A percentile compares a stretch with the other conserved stretches of the same genome.
Evolutionary conservation across 1,139 yeast species (phyloP).

Genomic region (Debaryomyces fabryi): DNA sequence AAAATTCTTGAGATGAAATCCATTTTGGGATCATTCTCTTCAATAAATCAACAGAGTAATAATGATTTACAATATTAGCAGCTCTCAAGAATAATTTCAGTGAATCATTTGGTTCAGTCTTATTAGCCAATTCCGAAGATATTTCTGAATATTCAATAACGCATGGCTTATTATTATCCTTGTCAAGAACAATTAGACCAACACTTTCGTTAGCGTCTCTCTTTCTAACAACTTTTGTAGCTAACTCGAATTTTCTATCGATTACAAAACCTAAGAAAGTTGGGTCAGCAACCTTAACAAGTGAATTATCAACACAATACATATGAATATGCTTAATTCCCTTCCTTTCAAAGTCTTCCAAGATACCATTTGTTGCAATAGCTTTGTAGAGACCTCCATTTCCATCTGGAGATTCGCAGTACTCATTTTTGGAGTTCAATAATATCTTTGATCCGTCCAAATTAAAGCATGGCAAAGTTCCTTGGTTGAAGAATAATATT

Average conservation of each 20-base stretch:
- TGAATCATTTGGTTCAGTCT: slow-evolving; percentile 49
- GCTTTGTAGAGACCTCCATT: slow-evolving; percentile 97
- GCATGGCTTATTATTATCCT: slow-evolving; percentile 66
- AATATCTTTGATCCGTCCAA: slow-evolving; percentile 71
- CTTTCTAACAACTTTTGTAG: slow-evolving; percentile 95
- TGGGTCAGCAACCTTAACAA: slow-evolving; percentile 96
- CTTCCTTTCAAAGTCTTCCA: slow-evolving; percentile 67
- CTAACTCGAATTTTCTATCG: slow-evolving; percentile 64
- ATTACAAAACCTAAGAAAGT: slow-evolving; percentile 86
- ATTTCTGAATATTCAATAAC: slow-evolving; percentile 97
- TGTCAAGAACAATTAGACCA: slow-evolving; percentile 83
- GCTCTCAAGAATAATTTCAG: slow-evolving; percentile 77
- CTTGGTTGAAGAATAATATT: slow-evolving; percentile 86
- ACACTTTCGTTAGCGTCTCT: slow-evolving; percentile 86
- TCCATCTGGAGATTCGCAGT: slow-evolving; percentile 94
- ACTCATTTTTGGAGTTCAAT: slow-evolving; percentile 52
- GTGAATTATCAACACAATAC: slow-evolving; percentile 94
- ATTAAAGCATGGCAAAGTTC: slow-evolving; percentile 89
- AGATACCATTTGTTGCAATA: slow-evolving; percentile 60
- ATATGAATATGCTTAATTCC: slow-evolving; percentile 90
- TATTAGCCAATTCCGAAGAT: slow-evolving; percentile 69
- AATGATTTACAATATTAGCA: slow-evolving; percentile 97
- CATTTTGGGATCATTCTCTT: slow-evolving; percentile 62
- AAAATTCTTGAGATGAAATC: slow-evolving; percentile 63
- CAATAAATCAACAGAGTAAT: slow-evolving; percentile 80